Evolutionary conservation across 2,329 filamentous ascomycete species (phyloP).

Genomic region (Fusarium dlaminii): DNA sequence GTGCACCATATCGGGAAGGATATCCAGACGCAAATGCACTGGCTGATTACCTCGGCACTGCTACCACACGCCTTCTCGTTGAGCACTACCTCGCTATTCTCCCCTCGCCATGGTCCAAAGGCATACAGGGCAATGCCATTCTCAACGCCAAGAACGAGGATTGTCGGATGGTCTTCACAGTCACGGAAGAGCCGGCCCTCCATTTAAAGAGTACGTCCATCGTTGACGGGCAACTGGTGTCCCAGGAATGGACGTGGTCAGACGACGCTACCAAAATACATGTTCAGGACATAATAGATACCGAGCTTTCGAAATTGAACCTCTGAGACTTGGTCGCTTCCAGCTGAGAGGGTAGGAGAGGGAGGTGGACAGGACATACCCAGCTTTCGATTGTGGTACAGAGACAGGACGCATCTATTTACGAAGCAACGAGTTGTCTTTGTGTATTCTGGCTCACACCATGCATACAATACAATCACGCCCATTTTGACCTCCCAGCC

Average conservation of each 20-base stretch:
- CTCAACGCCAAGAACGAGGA: slow-evolving; percentile 41
- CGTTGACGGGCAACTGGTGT: slow-evolving; percentile 17
- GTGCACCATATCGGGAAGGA: slow-evolving; percentile 55
- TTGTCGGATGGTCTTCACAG: slow-evolving; percentile 46
- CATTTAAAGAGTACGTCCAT: slow-evolving; percentile 34
- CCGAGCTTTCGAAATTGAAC: slow-evolving; percentile 20
- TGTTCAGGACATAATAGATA: slow-evolving; percentile 36
- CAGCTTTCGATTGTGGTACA: neutral
- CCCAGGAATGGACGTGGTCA: slow-evolving; percentile 47
- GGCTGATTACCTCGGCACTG: slow-evolving; percentile 57
- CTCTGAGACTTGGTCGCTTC: neutral
- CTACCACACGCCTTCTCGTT: slow-evolving; percentile 53
- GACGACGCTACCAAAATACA: slow-evolving; percentile 20
- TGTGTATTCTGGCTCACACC: neutral
- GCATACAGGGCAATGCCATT: slow-evolving; percentile 47
- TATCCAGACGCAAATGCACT: slow-evolving; percentile 58
- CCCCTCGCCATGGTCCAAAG: slow-evolving; percentile 42
- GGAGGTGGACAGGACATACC: neutral
- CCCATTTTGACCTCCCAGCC: neutral
- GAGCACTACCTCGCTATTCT: slow-evolving; percentile 47
- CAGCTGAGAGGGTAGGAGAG: neutral
- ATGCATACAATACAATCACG: neutral
- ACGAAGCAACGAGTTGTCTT: neutral
- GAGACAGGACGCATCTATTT: neutral
- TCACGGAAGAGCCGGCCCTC: slow-evolving; percentile 38